Base-by-base conservation (phyloP, 2,329 filamentous ascomycete genomes). In the Fusarium verrucosum region DNA sequence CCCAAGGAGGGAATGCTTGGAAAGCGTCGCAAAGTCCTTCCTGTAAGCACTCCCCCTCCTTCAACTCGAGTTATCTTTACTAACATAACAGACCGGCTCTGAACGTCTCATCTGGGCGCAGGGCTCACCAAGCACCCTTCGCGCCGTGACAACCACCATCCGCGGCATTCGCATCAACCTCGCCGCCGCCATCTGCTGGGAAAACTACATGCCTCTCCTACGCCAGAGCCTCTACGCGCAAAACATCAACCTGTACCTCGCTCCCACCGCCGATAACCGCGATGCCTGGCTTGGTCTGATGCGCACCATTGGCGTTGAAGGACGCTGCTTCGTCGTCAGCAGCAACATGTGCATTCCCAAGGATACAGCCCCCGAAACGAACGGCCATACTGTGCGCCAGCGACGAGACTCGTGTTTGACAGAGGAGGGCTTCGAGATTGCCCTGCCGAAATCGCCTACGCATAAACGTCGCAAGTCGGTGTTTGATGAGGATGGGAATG, bases 171-270 rank as follows among this genome's bases (percentile, higher is more conserved):
- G 87, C 64, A 79, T 97, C 59, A 94, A 92, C 54, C 85, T 97
- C 58, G 94, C 90, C 0, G 88, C 91, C 4, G 94, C 93, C 5
- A 96, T 98, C 67, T 97, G 94, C 81, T 97, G 94, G 94, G 94
- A 98, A 77, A 97, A 92, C 76, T 96, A 94, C 79, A 97, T 97
- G 93, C 94, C 94, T 0, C 80, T 97, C 17, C 82, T 97, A 9
- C 86, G 94, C 17, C 91, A 96, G 74, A 85, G 87, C 16, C 82
- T 97, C 33, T 98, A 97, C 76, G 85, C 87, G 4, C 94, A 97
- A 76, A 96, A 96, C 73, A 88, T 97, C 71, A 96, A 96, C 75
- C 79, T 97, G 13, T 97, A 94, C 77, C 86, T 97, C 3, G 93
- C 94, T 0, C 94, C 94, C 0, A 97, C 94, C 1, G 94, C 94